Evolutionary conservation across 2,329 filamentous ascomycete species (phyloP), one percentile per base, ranked within the genome.

Genomic region (Clonostachys rhizophaga): DNA sequence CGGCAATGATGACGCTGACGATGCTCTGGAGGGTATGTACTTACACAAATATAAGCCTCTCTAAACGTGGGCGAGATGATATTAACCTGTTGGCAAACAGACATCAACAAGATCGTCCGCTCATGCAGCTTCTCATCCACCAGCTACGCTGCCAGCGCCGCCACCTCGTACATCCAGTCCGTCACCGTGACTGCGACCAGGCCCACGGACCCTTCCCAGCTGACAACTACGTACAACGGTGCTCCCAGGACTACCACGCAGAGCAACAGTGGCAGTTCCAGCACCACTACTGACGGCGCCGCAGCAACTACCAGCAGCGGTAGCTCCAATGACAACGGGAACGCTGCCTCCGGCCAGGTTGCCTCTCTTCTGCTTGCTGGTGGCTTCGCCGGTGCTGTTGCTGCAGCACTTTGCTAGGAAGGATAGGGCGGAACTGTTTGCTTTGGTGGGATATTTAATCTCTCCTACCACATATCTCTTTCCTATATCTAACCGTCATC

Each of bases 51-150:
- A 18, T n/a, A 9, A 20, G 9, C 6, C 35, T 16, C 17, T 14
- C 36, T 13, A 6, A 16, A 13, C 5, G 6, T 24, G 13, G 40
- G 40, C 20, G 17, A 14, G 40, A 24, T 18, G 42, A 39, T 42
- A 9, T 11, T 33, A 12, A 16, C 5, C 3, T 44, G 9, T 7
- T n/a, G 50, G 55, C 44, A 34, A 18, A 1, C 6, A 68, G 66
- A 68, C 13, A 67, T 69, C 35, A 56, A 61, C 37, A 53, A 62
- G 39, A 60, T 69, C 43, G 52, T 69, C 46, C 54, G 49, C 49
- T 58, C 56, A 40, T 70, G 67, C 47, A 58, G 59, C 49, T 69
- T 68, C 54, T 37, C 59, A n/a, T 55, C 52, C 43, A 56, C 57
- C 34, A 58, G 52, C 34, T 67, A 65, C 54, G 54, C 51, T 45